Evolutionary conservation across 352 stramenopile species (phyloP), one percentile per base, ranked within the genome.

Genomic region (Phytophthora cajani): DNA sequence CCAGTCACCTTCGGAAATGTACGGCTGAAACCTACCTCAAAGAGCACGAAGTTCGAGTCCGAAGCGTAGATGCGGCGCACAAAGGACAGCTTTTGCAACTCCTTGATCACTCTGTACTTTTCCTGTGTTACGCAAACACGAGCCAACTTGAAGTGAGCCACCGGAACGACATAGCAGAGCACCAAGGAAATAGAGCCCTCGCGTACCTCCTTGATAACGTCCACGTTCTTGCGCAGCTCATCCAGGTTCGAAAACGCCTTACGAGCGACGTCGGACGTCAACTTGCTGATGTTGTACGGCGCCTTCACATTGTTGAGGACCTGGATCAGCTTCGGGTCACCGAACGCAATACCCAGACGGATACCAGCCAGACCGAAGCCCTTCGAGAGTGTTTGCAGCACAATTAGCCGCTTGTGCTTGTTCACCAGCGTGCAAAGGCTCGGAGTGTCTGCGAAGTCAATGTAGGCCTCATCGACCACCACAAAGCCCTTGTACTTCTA

Each of bases 221-320:
- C 64, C 46, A 96, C 80, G 44, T 95, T 95, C 55, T 73, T 73
- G 46, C 62, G 73, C 21, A 96, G 64, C 56, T 85, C 73, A 16
- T 80, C 68, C 12, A 87, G 69, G 55, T 88, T 91, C 23, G 67
- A 68, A 27, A 96, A 80, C 7, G 88, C 86, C 47, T 95, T 84
- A 19, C 82, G 77, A 2, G 84, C 86, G 46, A 95, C 86, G 68
- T 95, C 92, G 50, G 92, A 88, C 5, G 97, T 98, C 32, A 99
- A 80, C 67, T 97, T 98, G 89, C 98, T 99, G 62, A 99, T 97
- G 84, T 99, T 99, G 87, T 99, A 99, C 16, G 97, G 97, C n/a
- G 97, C 97, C 80, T 99, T 99, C 63, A 99, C 95, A 72, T 99
- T 99, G 82, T 99, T 99, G 64, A 99, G 95, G 40, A 99, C 89